phyloP scores from a whole-genome alignment of 2,329 filamentous ascomycete species.

The Fusarium sp. region DNA sequence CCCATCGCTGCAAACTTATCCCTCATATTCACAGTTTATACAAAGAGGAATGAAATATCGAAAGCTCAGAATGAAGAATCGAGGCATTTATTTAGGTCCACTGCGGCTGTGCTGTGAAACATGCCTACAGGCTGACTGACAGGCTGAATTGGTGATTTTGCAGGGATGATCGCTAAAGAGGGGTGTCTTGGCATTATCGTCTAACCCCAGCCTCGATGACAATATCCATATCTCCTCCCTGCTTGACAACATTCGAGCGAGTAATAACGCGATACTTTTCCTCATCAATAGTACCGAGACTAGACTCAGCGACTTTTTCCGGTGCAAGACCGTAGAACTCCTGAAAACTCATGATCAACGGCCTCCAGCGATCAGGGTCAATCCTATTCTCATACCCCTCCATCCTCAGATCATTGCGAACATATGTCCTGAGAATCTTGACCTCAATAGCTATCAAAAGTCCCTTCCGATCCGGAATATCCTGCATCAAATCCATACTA shows the following conservation, averaged over 20 bases:
- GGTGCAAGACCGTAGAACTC: neutral
- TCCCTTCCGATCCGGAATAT: neutral
- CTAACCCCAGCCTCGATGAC: neutral
- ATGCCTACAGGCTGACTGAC: neutral
- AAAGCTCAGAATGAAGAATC: no score
- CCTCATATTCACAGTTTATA: rapidly evolving
- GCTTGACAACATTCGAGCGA: neutral
- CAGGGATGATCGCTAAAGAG: neutral
- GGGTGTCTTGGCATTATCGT: neutral
- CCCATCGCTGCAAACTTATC: neutral
- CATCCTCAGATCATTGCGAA: neutral
- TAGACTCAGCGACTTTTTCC: neutral
- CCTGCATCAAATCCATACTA: neutral
- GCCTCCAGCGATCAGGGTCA: neutral
- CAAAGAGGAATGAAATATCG: neutral
- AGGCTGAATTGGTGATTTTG: neutral
- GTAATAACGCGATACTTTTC: neutral
- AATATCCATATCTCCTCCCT: neutral
- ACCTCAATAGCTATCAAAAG: neutral
- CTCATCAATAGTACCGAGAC: neutral
- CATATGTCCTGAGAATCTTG: neutral
- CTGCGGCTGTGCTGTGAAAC: neutral
- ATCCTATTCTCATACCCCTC: neutral
- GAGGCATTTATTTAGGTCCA: neutral
- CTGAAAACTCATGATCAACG: neutral